Evolutionary conservation across 805 yeast species (phyloP), one percentile per base, ranked within the genome.

Genomic region (Ogataea ramenticola): DNA sequence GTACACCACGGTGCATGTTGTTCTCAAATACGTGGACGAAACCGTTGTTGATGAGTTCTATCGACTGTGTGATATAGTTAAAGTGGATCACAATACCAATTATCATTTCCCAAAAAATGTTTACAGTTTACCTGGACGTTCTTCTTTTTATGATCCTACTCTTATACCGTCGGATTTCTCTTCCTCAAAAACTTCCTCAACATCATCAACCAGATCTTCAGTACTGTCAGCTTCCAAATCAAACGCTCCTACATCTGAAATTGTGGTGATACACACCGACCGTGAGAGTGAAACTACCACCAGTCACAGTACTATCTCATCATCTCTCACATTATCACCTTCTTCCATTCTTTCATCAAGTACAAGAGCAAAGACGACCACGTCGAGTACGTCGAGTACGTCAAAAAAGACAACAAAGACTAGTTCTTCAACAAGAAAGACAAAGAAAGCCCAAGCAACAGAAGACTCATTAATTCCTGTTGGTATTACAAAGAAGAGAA

Each of bases 1-100:
- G 48, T 75, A 57, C 52, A 73, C 80, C 10, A 72, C 79, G 2
- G 54, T 76, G 36, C 76, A 72, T 43, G 71, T 72, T 12, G 61
- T 64, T 32, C 57, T 74, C 9, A 64, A 62, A 39, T 74, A 69
- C 50, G 62, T 66, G 56, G 78, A 75, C 16, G 67, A 69, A 36
- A 55, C 58, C 22, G 54, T 74, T 8, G 51, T 62, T 11, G 66
- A 65, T 46, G 68, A 69, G 33, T 68, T 67, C 48, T 49, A 60
- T 19, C 56, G 79, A 19, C 60, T 76, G 34, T 76, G 81, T 55
- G 65, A 65, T 21, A 50, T 51, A 40, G 49, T 53, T 10, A 20
- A 46, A 8, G 52, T 55, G n/a, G 52, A 53, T 34, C 52, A 47
- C 30, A 39, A 47, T 14, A 47, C 54, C 3, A 31, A 41, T 15